These are phyloP conservation scores for Penicillium simplicissimum DNA, from an alignment of 495 filamentous ascomycete genomes.

Conservation along the genomic window DNA sequence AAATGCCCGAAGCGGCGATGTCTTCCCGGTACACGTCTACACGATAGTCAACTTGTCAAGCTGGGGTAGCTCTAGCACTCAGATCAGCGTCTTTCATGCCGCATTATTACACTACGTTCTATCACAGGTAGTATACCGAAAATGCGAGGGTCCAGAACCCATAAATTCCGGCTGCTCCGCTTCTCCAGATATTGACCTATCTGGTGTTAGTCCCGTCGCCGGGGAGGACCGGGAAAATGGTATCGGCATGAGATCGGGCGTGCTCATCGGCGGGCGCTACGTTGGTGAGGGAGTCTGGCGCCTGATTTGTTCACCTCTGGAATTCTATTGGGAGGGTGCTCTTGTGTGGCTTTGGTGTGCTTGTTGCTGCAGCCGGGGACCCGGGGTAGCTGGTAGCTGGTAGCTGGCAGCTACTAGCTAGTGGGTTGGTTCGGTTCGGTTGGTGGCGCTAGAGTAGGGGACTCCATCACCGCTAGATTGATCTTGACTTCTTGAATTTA, in stretches of 20 bases:
- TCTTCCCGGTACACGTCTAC: not conserved
- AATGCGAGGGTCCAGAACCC: no score
- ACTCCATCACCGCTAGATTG: constrained; percentile 1
- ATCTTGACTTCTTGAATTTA: not conserved
- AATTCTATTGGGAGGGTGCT: not conserved
- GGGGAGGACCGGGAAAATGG: not conserved
- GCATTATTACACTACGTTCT: not conserved
- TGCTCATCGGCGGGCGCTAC: not conserved
- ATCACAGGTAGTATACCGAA: no score
- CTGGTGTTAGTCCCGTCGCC: constrained; percentile 16
- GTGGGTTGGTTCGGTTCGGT: not conserved
- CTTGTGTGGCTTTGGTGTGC: not conserved
- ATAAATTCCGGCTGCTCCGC: no score
- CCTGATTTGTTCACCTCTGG: not conserved
- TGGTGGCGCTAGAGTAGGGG: constrained; percentile 3
- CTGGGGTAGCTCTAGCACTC: not conserved
- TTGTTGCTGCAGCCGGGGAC: not conserved
- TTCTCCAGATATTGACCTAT: constrained; percentile 21
- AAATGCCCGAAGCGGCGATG: not conserved
- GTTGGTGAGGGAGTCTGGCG: not conserved
- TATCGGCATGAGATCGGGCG: not conserved
- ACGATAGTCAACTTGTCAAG: not conserved
- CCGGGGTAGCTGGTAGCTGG: not conserved
- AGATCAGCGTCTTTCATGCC: not conserved
- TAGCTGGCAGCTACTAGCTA: not conserved